Evolutionary conservation across 495 filamentous ascomycete species (phyloP).

Genomic region (Aspergillus avenaceus): DNA sequence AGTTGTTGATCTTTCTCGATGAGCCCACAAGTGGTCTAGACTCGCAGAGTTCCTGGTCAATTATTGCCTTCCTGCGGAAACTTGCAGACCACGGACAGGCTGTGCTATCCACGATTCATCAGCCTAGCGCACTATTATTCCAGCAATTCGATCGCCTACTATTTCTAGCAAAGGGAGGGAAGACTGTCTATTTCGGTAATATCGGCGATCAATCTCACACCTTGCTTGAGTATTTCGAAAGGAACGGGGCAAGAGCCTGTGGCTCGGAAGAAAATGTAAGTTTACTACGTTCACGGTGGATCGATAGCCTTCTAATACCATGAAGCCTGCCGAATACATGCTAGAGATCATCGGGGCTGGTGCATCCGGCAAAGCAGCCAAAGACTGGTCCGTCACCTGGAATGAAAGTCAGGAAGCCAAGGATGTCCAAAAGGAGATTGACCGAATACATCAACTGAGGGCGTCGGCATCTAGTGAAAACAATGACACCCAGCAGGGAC

Average conservation of each 20-base stretch:
- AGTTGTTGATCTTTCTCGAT: slow-evolving; percentile 89
- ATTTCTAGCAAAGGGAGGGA: slow-evolving; percentile 76
- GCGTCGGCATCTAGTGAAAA: slow-evolving; percentile 17
- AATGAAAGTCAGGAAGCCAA: slow-evolving; percentile 63
- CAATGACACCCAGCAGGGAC: slow-evolving; percentile 15
- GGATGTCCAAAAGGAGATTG: slow-evolving; percentile 62
- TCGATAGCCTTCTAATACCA: slow-evolving; percentile 8
- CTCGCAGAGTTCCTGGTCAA: slow-evolving; percentile 82
- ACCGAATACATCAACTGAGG: slow-evolving; percentile 53
- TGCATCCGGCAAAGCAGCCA: slow-evolving; percentile 62
- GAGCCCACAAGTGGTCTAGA: slow-evolving; percentile 88
- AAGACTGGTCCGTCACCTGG: slow-evolving; percentile 79
- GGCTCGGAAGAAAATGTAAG: slow-evolving; percentile 73
- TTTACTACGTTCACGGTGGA: neutral
- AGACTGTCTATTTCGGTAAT: slow-evolving; percentile 87
- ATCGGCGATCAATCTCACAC: slow-evolving; percentile 72
- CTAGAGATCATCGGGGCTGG: slow-evolving; percentile 67
- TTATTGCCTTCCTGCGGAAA: slow-evolving; percentile 76
- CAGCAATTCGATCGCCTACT: slow-evolving; percentile 88
- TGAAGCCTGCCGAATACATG: slow-evolving; percentile 83
- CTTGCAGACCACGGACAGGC: slow-evolving; percentile 84
- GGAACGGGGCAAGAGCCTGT: slow-evolving; percentile 66
- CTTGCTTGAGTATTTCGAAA: slow-evolving; percentile 72
- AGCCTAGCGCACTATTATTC: slow-evolving; percentile 87
- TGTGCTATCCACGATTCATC: slow-evolving; percentile 91